phyloP scores from a whole-genome alignment of 2,329 filamentous ascomycete genomes.

The Fonsecaea pedrosoi region DNA sequence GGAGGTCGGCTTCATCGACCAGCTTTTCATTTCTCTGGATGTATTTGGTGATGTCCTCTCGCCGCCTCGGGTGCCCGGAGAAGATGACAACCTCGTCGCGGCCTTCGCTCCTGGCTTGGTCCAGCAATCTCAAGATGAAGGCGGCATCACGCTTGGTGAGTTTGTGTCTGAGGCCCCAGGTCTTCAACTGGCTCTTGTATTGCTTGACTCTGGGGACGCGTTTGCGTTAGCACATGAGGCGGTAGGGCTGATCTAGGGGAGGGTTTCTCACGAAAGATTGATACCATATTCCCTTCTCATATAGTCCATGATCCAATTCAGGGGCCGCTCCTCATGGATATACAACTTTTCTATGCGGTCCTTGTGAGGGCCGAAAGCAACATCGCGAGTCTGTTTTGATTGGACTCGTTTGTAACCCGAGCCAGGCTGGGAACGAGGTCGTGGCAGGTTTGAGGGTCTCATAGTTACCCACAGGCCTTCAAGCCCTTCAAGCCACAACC shows the following conservation, averaged over 20 bases:
- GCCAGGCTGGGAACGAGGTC: conserved; percentile 14
- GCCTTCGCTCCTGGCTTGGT: conserved; percentile 21
- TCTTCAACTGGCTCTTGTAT: conserved; percentile 30
- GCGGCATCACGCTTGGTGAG: conserved; percentile 30
- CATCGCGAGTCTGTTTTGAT: conserved; percentile 17
- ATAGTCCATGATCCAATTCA: conserved; percentile 27
- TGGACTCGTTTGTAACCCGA: conserved; percentile 20
- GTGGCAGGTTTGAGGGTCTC: conserved; percentile 16
- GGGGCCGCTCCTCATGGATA: conserved; percentile 15
- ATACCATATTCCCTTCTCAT: conserved; percentile 23
- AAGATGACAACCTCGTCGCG: conserved; percentile 25
- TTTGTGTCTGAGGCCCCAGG: conserved; percentile 30
- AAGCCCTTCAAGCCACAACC: conserved; percentile 14
- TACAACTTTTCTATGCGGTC: conserved; percentile 24
- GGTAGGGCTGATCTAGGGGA: not conserved
- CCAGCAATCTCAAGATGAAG: conserved; percentile 28
- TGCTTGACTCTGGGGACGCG: conserved; percentile 24
- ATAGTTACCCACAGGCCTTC: conserved; percentile 2
- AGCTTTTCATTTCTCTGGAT: conserved; percentile 28
- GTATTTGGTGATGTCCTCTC: conserved; percentile 31
- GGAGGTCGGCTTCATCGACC: conserved; percentile 23
- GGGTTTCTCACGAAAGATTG: conserved; percentile 25
- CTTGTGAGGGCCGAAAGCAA: conserved; percentile 15
- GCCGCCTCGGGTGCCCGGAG: conserved; percentile 13
- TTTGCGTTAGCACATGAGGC: conserved; percentile 5